Evolutionary conservation across 163 green algal species (phyloP).

Genomic region (Scenedesmus sp.): DNA sequence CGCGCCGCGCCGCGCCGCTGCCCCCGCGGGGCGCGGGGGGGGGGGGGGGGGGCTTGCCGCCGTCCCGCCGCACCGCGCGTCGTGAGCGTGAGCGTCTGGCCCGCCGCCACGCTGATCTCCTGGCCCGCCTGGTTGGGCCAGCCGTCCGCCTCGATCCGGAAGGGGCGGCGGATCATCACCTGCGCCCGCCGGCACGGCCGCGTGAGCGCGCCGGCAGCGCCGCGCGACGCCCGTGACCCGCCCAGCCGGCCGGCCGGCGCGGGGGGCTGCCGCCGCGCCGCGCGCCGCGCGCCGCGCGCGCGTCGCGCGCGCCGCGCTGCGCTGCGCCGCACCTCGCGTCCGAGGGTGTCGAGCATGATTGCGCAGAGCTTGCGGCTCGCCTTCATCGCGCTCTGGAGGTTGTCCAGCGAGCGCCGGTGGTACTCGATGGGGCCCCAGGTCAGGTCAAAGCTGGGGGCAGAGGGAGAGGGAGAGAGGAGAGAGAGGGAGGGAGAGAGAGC

Average conservation of each 20-base stretch:
- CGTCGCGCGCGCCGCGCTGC: conserved; percentile 58
- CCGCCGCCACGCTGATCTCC: conserved; percentile 57
- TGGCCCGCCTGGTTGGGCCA: conserved; percentile 65
- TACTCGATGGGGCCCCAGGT: conserved; percentile 79
- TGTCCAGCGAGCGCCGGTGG: conserved; percentile 76
- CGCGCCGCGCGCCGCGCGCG: not conserved
- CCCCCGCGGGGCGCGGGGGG: too few species aligned
- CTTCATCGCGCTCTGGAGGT: conserved; percentile 77
- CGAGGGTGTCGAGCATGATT: conserved; percentile 87
- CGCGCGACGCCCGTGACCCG: too few species aligned
- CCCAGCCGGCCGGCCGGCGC: too few species aligned
- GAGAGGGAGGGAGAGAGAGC: too few species aligned
- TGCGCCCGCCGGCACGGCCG: too few species aligned
- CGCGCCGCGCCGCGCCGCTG: too few species aligned
- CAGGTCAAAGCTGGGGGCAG: conserved; percentile 58
- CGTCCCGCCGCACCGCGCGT: conserved; percentile 43
- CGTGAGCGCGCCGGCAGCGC: too few species aligned
- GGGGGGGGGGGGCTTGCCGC: too few species aligned
- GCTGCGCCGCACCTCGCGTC: conserved; percentile 69
- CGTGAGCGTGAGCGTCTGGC: conserved; percentile 63
- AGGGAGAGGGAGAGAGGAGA: too few species aligned
- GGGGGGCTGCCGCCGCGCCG: too few species aligned
- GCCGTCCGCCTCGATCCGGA: conserved; percentile 61
- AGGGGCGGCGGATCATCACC: conserved; percentile 47
- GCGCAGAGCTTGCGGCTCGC: conserved; percentile 76